phyloP scores from a whole-genome alignment of 805 yeast genomes.

The Wickerhamomyces bovis region DNA sequence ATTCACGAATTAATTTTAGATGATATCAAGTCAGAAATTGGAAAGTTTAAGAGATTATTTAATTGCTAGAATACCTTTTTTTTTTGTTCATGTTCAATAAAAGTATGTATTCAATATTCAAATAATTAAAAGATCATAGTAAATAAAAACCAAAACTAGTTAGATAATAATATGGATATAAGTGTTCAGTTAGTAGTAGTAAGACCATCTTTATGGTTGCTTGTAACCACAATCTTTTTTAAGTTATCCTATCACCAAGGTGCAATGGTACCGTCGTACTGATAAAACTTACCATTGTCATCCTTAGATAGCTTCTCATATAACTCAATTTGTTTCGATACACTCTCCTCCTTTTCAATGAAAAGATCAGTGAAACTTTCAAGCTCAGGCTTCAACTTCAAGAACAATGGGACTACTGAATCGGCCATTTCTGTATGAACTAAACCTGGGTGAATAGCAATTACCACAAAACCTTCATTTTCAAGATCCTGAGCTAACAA shows the following conservation, averaged over 20 bases:
- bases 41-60: constrained; percentile 17
- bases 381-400: neutral
- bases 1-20: constrained; percentile 13
- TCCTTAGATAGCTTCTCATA: constrained; percentile 18
- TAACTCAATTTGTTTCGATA: constrained; percentile 13
- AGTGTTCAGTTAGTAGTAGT: no score
- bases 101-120: no score
- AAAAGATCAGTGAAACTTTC: neutral
- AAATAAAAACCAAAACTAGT: no score
- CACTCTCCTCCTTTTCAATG: constrained; percentile 25
- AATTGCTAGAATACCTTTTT: neutral
- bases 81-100: no score
- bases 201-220: no score
- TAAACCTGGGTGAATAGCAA: constrained; percentile 35
- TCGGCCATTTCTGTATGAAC: constrained; percentile 30
- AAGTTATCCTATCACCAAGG: neutral
- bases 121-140: no score
- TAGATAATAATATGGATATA: no score
- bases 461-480: constrained; percentile 23
- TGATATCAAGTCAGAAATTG: constrained; percentile 11
- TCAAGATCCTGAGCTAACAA: constrained; percentile 24
- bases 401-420: neutral
- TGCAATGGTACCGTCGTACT: constrained; percentile 9
- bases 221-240: no score
- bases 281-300: constrained; percentile 23